Conservation (phyloP, 768 basidiomycete genomes). For the Scleroderma citrinum region DNA sequence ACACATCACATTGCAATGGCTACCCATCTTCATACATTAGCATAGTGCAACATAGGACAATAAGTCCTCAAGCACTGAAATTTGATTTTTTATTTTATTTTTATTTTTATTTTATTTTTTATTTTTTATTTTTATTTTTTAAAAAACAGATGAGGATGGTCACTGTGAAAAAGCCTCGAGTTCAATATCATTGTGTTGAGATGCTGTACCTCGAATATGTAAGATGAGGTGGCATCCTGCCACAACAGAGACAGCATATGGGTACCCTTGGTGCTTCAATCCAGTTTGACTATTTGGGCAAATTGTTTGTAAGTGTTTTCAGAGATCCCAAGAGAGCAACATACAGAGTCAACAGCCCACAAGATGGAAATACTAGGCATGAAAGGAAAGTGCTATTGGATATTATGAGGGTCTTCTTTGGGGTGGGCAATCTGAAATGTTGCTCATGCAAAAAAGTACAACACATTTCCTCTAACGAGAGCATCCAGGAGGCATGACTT, state of each 20-base stretch:
- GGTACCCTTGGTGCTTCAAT: constrained; percentile 2
- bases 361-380: not conserved
- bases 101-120: no score
- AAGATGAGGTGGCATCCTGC: constrained; percentile 2
- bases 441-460: not conserved
- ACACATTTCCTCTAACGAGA: not conserved
- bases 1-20: no score
- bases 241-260: not conserved
- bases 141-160: no score
- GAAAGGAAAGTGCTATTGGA: not conserved
- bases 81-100: no score
- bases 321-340: not conserved
- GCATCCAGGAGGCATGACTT: not conserved
- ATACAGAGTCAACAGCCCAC: not conserved
- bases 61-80: no score
- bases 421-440: not conserved
- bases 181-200: constrained; percentile 30
- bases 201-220: constrained; percentile 19
- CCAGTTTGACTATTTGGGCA: not conserved
- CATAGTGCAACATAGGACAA: no score
- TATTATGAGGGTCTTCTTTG: not conserved
- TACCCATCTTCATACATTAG: no score
- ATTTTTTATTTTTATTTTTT: no score
- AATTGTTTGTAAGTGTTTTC: not conserved
- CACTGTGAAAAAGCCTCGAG: no score